Base-by-base conservation (phyloP, 2,329 filamentous ascomycete genomes). In the Chalara sp. region DNA sequence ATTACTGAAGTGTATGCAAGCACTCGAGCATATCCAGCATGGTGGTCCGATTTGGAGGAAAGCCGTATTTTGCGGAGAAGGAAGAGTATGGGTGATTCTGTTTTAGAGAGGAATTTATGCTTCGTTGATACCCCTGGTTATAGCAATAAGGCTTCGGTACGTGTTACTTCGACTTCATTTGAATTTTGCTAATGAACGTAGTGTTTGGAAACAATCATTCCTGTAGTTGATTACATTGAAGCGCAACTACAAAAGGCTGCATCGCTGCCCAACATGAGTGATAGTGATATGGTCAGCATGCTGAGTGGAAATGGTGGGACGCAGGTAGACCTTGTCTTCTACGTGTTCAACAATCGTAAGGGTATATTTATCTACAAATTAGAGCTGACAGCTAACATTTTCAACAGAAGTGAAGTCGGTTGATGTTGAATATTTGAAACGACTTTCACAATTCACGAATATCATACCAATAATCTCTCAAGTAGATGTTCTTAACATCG, bases 21-120 rank as follows among this genome's bases (percentile, higher is more conserved):
- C 64, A 91, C 88, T 10, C 86, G 84, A 62, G 82, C 92, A 37
- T 95, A 92, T 67, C 91, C 92, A 0, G 74, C 83, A 51, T 97
- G 93, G 93, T 95, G 88, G 86, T 84, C 84, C 11, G 86, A 93
- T 62, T 68, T 89, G 46, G 85, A 91, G 50, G 81, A 86, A 54
- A 81, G 78, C 51, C 74, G 74, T 30, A 70, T 75, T 46, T 68
- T 79, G 55, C 74, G 79, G 44, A 77, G 83, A 62, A 78, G 86
- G 61, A 87, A 84, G 64, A 92, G 87, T 62, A 72, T 81, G 47
- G 83, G 83, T 6, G 90, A 93, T 56, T 79, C 82, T 28, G 79
- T 96, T 39, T 72, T 97, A 44, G 92, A 97, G 64, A 81, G 92
- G 32, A 99, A 99, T 63, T 70, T 99, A 5, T 96, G 89, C 67